phyloP scores from a whole-genome alignment of 495 filamentous ascomycete species.

The Podospora didyma region DNA sequence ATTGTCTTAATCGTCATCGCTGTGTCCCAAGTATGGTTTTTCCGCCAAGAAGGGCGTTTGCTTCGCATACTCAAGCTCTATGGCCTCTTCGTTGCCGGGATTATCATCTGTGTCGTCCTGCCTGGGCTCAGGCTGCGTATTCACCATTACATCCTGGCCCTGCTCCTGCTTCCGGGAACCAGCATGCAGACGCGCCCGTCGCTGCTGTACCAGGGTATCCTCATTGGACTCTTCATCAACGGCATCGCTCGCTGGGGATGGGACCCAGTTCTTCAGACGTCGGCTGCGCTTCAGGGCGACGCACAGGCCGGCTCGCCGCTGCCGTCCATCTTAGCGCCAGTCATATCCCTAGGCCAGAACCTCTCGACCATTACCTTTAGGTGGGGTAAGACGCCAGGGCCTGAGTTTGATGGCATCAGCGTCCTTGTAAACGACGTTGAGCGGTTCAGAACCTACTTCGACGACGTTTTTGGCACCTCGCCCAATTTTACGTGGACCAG shows the following conservation, averaged over 20 bases:
- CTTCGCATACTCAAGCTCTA: constrained; percentile 72
- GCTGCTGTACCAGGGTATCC: constrained; percentile 76
- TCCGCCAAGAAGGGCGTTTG: constrained; percentile 69
- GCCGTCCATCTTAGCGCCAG: constrained; percentile 56
- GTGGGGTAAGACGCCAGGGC: constrained; percentile 50
- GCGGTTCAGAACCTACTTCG: constrained; percentile 60
- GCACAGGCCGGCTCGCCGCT: constrained; percentile 63
- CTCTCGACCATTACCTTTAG: constrained; percentile 49
- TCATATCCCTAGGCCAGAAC: constrained; percentile 33
- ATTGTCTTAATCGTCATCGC: constrained; percentile 55
- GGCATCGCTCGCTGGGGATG: constrained; percentile 93
- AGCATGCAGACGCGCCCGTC: constrained; percentile 75
- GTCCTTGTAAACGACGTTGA: constrained; percentile 95
- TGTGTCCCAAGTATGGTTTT: constrained; percentile 66
- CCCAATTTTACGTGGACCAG: constrained; percentile 42
- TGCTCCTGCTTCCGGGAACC: constrained; percentile 78
- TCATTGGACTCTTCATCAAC: constrained; percentile 88
- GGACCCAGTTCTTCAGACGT: constrained; percentile 83
- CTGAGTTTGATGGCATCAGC: constrained; percentile 74
- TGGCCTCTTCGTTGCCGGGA: constrained; percentile 47
- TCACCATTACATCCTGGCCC: constrained; percentile 89
- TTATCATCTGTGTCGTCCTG: constrained; percentile 63
- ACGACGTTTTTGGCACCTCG: constrained; percentile 36
- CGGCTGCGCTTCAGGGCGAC: constrained; percentile 63
- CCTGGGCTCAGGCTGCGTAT: constrained; percentile 85